Conservation (phyloP, 1,284 basidiomycete genomes). For the Amylostereum areolatum region DNA sequence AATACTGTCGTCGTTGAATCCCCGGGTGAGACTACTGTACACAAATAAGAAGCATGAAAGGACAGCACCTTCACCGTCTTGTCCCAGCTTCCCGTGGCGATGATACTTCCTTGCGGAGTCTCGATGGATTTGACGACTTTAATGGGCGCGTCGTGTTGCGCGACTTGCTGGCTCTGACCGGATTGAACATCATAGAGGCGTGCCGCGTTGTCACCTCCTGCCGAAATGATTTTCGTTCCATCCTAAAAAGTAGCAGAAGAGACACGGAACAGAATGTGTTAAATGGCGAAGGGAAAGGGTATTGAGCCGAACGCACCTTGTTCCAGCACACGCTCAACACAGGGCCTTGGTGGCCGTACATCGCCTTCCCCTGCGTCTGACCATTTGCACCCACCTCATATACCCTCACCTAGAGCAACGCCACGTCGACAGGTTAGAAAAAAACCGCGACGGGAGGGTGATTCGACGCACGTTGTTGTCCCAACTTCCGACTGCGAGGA, state of each 20-base stretch:
- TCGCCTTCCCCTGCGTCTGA: conserved; percentile 72
- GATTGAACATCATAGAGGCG: conserved; percentile 79
- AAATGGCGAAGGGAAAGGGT: too few species aligned
- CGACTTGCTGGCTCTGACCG: conserved; percentile 68
- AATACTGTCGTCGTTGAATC: conserved; percentile 84
- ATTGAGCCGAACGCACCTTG: conserved; percentile 42
- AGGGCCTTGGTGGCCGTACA: conserved; percentile 80
- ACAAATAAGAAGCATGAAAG: background rate
- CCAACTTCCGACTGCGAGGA: conserved; percentile 75
- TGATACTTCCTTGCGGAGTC: conserved; percentile 57
- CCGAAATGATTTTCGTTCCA: conserved; percentile 77
- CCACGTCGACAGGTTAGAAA: background rate
- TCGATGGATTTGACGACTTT: conserved; percentile 76
- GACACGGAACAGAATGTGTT: too few species aligned
- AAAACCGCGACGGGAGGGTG: background rate
- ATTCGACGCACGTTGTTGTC: conserved; percentile 59
- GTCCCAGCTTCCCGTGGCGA: conserved; percentile 90
- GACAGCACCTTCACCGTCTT: conserved; percentile 77
- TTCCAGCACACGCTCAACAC: conserved; percentile 83
- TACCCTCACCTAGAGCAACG: conserved; percentile 42
- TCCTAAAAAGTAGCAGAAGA: conserved; percentile 51
- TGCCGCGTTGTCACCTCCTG: conserved; percentile 83
- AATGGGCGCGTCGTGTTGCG: conserved; percentile 81
- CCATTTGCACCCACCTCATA: conserved; percentile 55
- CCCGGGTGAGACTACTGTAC: too few species aligned